These are phyloP conservation scores for Butyriboletus appendiculatus DNA, from an alignment of 1,284 basidiomycete genomes.

Conservation along the genomic window DNA sequence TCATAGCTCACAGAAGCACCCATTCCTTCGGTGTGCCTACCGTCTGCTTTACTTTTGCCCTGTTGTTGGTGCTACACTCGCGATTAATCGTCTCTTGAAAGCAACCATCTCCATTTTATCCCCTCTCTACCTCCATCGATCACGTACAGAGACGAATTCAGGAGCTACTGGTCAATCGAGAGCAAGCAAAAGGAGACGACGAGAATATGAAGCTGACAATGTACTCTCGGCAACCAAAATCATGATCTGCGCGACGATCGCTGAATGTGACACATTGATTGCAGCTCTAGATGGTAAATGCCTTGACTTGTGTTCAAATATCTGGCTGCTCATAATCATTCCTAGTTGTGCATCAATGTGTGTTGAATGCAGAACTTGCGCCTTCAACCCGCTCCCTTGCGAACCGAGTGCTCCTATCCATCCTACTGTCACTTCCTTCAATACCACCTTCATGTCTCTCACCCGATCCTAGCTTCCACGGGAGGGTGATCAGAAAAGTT, in stretches of 20 bases:
- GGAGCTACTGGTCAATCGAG: constrained; percentile 40
- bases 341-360: constrained; percentile 50
- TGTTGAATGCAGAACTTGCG: constrained; percentile 52
- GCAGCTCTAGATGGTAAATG: constrained; percentile 62
- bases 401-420: constrained; percentile 56
- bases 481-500: constrained; percentile 44
- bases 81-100: constrained; percentile 57
- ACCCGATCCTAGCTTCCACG: constrained; percentile 49
- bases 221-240: constrained; percentile 59
- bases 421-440: constrained; percentile 57
- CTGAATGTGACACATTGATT: constrained; percentile 57
- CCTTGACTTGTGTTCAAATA: not conserved
- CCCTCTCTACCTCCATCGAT: constrained; percentile 46
- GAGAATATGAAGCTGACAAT: constrained; percentile 79
- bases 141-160: constrained; percentile 29
- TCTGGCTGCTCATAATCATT: constrained; percentile 8
- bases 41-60: constrained; percentile 47
- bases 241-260: constrained; percentile 47
- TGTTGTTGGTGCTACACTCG: constrained; percentile 48
- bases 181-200: constrained; percentile 74
- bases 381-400: constrained; percentile 58
- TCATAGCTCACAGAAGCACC: constrained; percentile 44
- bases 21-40: constrained; percentile 46
- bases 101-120: constrained; percentile 53
- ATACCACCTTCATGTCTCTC: constrained; percentile 59